Evolutionary conservation across 2,329 filamentous ascomycete genomes (phyloP), one percentile per base, ranked within the genome.

Genomic region (Botrytis hyacinthi): DNA sequence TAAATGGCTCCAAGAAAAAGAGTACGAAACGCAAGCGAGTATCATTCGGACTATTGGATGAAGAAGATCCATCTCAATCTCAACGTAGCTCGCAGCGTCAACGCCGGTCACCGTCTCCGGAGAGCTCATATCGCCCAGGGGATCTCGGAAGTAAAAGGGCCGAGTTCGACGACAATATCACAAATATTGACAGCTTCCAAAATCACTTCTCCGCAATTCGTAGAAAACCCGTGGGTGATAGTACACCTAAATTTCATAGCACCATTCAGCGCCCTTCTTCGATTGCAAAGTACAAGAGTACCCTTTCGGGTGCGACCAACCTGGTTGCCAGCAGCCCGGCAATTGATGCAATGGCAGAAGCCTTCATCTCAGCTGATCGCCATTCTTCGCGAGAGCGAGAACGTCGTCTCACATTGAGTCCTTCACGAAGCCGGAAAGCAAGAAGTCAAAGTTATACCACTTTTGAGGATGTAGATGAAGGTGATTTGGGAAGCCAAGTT

Each of bases 321-420:
- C 76, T 76, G 29, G 66, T 73, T 14, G 32, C 73, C 2, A 76
- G 79, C 76, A 81, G 80, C 51, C 87, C 85, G 46, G 84, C 84
- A 10, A 75, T 85, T 26, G 82, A 81, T 72, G 86, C 84, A 10
- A 87, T 87, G 84, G 86, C 86, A 0, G 81, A 85, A 74, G 84
- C 84, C 10, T 88, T 88, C 74, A 79, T 83, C 42, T 79, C 82
- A n/a, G 86, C 84, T 9, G 86, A 87, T 74, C 72, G 73, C 12
- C 72, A 78, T 32, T 68, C 68, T n/a, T 74, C 74, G 37, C 22
- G 71, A 74, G 74, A 78, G 62, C 40, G 75, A 72, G 48, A 76
- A 59, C 46, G 63, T 22, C 63, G 37, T 4, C 32, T 29, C 7
- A 54, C 51, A n/a, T n/a, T 62, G 32, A 69, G 70, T 68, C 62